Evolutionary conservation across 495 filamentous ascomycete genomes (phyloP).

Genomic region (Penicillium simplicissimum): DNA sequence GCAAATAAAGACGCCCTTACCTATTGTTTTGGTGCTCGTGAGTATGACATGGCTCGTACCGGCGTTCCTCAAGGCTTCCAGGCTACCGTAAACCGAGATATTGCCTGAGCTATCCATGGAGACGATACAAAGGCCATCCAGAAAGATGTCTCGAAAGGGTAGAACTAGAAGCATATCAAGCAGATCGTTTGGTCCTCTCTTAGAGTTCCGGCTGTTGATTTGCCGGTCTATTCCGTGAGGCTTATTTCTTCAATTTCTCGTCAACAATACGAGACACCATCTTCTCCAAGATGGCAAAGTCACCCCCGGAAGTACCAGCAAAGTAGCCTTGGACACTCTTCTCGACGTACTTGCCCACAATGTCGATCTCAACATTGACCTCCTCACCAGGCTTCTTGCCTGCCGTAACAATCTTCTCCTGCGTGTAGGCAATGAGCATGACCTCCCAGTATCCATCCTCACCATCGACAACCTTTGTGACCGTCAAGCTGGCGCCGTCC

Average conservation of each 20-base stretch:
- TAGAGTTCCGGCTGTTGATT: not conserved
- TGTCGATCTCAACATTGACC: constrained; percentile 97
- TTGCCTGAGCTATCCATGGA: not conserved
- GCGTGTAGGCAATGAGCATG: constrained; percentile 98
- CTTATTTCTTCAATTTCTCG: constrained; percentile 57
- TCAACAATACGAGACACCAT: constrained; percentile 81
- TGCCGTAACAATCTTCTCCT: constrained; percentile 85
- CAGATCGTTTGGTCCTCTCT: not conserved
- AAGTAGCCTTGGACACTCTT: constrained; percentile 73
- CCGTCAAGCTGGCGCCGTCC: constrained; percentile 94
- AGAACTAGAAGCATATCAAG: not conserved
- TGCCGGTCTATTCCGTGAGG: not conserved
- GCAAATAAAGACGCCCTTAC: constrained; percentile 16
- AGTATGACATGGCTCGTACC: constrained; percentile 13
- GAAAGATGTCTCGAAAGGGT: not conserved
- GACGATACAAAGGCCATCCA: not conserved
- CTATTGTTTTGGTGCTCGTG: constrained; percentile 19
- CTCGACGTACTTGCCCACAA: constrained; percentile 98
- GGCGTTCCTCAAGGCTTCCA: not conserved
- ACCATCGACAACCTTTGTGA: constrained; percentile 75
- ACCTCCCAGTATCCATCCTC: constrained; percentile 89
- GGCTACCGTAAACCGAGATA: not conserved
- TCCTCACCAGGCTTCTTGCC: constrained; percentile 78
- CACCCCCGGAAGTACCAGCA: constrained; percentile 50
- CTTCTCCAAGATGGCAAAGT: constrained; percentile 73